phyloP scores from a whole-genome alignment of 106 monocot genomes.

The Dendrobium chrysotoxum region DNA sequence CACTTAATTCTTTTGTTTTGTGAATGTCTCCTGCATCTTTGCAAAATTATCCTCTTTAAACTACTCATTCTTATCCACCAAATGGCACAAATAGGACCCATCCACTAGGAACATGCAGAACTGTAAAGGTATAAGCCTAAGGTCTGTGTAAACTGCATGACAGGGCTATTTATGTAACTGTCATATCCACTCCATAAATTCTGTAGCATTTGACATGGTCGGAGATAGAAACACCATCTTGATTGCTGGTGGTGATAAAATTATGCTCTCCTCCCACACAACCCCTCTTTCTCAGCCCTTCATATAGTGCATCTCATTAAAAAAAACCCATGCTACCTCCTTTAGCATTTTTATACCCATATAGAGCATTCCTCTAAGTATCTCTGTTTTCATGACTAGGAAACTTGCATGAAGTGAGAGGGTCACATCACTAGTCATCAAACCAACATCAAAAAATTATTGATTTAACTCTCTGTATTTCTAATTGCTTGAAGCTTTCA shows the following conservation, averaged over 20 bases:
- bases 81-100: conserved; percentile 77
- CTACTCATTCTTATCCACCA: conserved; percentile 96
- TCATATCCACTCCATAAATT: conserved; percentile 99
- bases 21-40: conserved; percentile 81
- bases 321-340: conserved; percentile 97
- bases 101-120: conserved; percentile 91
- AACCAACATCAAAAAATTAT: conserved; percentile 90
- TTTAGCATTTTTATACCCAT: conserved; percentile 88
- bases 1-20: no score
- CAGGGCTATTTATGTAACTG: conserved; percentile 92
- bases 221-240: conserved; percentile 98
- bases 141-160: conserved; percentile 97
- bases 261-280: conserved; percentile 98
- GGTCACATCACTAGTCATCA: conserved; percentile 98
- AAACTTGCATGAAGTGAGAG: conserved; percentile 84
- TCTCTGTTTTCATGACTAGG: conserved; percentile 96
- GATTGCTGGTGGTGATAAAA: conserved; percentile 84
- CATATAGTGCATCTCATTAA: conserved; percentile 99
- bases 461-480: conserved; percentile 91
- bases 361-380: conserved; percentile 90
- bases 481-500: no score
- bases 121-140: conserved; percentile 89
- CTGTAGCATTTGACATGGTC: conserved; percentile 97
- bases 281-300: conserved; percentile 96
- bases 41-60: conserved; percentile 86